A percentile compares a stretch with the other conserved stretches of the same genome.
Evolutionary conservation across 2,329 filamentous ascomycete species (phyloP).

Genomic region (Blumeria hordei): DNA sequence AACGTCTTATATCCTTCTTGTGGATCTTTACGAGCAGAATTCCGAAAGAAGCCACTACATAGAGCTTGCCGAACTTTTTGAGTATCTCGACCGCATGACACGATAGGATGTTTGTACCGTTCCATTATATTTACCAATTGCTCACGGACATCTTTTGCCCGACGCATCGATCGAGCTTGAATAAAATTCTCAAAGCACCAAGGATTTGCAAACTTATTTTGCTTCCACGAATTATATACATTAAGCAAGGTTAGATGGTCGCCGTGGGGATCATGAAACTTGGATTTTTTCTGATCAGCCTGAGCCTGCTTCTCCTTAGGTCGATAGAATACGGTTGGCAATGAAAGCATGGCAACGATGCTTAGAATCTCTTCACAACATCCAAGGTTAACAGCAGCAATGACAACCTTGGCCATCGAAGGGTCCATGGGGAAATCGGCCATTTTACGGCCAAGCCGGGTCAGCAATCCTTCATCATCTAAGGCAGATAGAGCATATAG

Average conservation of each 20-base stretch:
- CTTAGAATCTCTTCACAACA: constrained; percentile 88
- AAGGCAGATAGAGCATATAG: constrained; percentile 77
- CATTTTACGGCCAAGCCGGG: constrained; percentile 84
- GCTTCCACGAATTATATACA: constrained; percentile 94
- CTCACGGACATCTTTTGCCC: constrained; percentile 76
- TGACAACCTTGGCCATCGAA: constrained; percentile 69
- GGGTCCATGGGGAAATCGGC: constrained; percentile 98
- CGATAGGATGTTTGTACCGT: constrained; percentile 58
- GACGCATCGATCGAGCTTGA: constrained; percentile 67
- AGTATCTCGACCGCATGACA: constrained; percentile 72
- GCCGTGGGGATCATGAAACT: constrained; percentile 86
- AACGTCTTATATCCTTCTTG: constrained; percentile 95
- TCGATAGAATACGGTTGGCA: constrained; percentile 72
- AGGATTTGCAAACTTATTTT: constrained; percentile 52
- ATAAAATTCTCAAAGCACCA: constrained; percentile 99
- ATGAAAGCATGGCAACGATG: constrained; percentile 84
- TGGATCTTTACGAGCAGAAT: constrained; percentile 81
- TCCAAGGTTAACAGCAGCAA: constrained; percentile 62
- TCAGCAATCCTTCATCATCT: constrained; percentile 86
- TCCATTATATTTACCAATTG: constrained; percentile 89
- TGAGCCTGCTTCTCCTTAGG: constrained; percentile 94
- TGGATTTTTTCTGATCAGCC: constrained; percentile 91
- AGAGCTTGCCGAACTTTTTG: constrained; percentile 70
- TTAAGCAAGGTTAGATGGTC: constrained; percentile 91
- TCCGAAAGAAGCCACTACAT: constrained; percentile 88